Evolutionary conservation across 257 asterid species (phyloP).

Genomic region (Misopates orontium): DNA sequence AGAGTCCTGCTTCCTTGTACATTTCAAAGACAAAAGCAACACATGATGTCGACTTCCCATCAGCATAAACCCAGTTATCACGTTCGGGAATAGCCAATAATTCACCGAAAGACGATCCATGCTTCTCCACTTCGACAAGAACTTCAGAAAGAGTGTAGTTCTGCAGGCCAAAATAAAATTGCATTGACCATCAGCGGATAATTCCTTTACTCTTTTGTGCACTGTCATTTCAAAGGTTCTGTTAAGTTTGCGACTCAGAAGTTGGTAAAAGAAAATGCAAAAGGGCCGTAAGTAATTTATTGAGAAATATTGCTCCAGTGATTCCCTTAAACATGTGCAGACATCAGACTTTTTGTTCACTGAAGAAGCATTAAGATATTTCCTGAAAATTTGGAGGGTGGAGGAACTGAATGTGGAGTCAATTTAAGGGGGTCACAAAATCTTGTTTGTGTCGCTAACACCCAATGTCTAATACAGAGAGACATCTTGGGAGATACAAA

Average conservation of each 20-base stretch:
- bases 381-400: background rate
- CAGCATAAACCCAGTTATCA: slow-evolving; percentile 81
- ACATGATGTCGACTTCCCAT: slow-evolving; percentile 89
- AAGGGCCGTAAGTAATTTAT: too few species aligned
- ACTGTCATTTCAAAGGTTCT: too few species aligned
- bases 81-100: slow-evolving; percentile 80
- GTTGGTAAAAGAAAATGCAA: too few species aligned
- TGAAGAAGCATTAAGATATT: background rate
- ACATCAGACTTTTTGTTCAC: background rate
- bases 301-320: too few species aligned
- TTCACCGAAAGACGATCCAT: slow-evolving; percentile 80
- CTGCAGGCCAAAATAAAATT: slow-evolving; percentile 38
- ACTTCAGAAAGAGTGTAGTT: slow-evolving; percentile 70
- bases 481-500: background rate
- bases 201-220: too few species aligned
- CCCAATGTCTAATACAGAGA: background rate
- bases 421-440: background rate
- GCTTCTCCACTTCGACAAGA: slow-evolving; percentile 84
- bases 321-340: too few species aligned
- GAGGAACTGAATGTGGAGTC: background rate
- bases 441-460: background rate
- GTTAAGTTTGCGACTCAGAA: too few species aligned
- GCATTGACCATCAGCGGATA: too few species aligned
- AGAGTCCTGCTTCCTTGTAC: slow-evolving; percentile 89
- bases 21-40: slow-evolving; percentile 86